Conservation (phyloP, 2,329 filamentous ascomycete species). For the Sporothrix sp. region DNA sequence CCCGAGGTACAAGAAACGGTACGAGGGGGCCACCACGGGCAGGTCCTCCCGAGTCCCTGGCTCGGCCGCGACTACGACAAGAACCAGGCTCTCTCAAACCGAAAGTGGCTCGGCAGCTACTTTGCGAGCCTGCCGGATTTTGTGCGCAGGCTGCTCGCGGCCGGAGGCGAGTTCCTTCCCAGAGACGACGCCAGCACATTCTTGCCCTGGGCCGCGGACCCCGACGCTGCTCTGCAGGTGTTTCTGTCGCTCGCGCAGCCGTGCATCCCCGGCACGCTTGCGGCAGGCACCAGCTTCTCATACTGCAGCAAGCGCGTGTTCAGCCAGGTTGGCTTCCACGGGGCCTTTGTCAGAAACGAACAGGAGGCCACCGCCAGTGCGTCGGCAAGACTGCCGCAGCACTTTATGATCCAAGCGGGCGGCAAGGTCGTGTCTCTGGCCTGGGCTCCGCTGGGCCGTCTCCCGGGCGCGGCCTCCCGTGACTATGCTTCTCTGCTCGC, state of each 20-base stretch:
- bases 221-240: not conserved
- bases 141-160: too few species aligned
- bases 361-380: not conserved
- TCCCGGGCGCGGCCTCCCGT: conserved; percentile 25
- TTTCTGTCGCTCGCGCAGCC: too few species aligned
- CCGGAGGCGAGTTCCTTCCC: too few species aligned
- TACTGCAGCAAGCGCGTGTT: too few species aligned
- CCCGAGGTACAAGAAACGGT: too few species aligned
- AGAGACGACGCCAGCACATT: not conserved
- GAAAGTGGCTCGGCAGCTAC: too few species aligned
- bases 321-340: too few species aligned
- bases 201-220: not conserved
- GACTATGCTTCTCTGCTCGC: conserved; percentile 34
- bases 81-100: not conserved
- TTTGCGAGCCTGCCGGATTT: too few species aligned
- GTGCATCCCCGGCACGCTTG: too few species aligned
- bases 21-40: not conserved
- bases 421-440: conserved; percentile 43
- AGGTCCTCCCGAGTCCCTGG: conserved; percentile 8
- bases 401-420: conserved; percentile 42
- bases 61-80: not conserved
- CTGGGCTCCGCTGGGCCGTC: conserved; percentile 42
- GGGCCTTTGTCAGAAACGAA: too few species aligned
- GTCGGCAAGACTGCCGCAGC: conserved; percentile 24
- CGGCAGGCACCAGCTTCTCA: too few species aligned